Evolutionary conservation across 768 basidiomycete genomes (phyloP), one percentile per base, ranked within the genome.

Genomic region (Lentinula guzmanii): DNA sequence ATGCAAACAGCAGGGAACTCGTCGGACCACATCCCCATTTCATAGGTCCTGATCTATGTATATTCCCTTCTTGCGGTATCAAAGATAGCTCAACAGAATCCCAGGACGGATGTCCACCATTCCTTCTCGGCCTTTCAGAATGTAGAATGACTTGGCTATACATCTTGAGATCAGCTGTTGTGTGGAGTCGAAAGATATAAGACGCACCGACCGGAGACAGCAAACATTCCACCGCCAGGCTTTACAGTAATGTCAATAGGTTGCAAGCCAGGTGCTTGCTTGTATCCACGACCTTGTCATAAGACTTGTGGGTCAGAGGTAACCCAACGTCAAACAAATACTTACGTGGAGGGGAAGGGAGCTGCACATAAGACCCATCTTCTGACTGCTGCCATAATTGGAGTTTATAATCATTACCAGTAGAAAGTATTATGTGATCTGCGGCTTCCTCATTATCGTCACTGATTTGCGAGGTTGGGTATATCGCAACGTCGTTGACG

Each of bases 401-500:
- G n/a, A 59, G 31, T 43, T n/a, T 55, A 13, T 21, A 59, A 18
- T 59, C 46, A 50, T 50, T 24, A 41, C 15, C 8, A 28, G 51
- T 73, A 61, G 67, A 82, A 84, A 77, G 74, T 18, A 56, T 3
- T 11, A 56, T n/a, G 28, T 34, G 18, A 2, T 37, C 18, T 0
- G n/a, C n/a, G 16, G 46, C 4, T n/a, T 48, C 18, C 7, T 48
- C 18, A 21, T 2, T 6, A 13, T 48, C 46, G 21, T 48, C 43
- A 13, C 43, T n/a, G 11, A n/a, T 15, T 46, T 56, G 37, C 8
- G 41, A 13, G 61, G 61, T 65, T 1, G 84, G 82, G 66, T 83
- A 79, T 61, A 85, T 82, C 21, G 79, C 79, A 42, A 86, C 74
- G 61, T 86, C 83, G 53, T 80, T 78, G 0, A 88, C 77, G 0